Conservation (phyloP, 2,329 filamentous ascomycete genomes). For the Mollisiaceae sp. region DNA sequence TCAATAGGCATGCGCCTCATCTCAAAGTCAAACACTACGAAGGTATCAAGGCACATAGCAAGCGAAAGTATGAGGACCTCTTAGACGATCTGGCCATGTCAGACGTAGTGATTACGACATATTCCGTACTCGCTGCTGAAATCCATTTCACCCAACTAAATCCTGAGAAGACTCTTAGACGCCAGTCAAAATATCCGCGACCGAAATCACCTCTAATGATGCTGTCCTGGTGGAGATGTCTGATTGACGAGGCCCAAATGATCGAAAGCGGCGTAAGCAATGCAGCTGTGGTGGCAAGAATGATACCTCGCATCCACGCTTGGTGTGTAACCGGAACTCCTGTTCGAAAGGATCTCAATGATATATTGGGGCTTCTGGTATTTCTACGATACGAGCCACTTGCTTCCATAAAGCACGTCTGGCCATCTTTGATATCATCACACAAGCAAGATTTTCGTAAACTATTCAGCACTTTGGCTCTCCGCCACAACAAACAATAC, state of each 20-base stretch:
- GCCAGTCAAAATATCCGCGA: conserved; percentile 67
- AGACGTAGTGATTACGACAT: conserved; percentile 69
- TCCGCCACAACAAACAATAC: conserved; percentile 85
- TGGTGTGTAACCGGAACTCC: conserved; percentile 96
- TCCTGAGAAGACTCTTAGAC: conserved; percentile 70
- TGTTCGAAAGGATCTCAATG: conserved; percentile 76
- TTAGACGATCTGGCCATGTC: conserved; percentile 53
- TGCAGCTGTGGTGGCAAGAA: conserved; percentile 78
- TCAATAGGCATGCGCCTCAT: conserved; percentile 61
- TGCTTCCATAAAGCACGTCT: conserved; percentile 65
- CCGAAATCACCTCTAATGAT: conserved; percentile 77
- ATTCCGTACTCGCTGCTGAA: conserved; percentile 76
- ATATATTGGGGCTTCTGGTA: conserved; percentile 79
- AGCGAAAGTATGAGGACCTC: conserved; percentile 42
- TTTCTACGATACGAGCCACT: conserved; percentile 84
- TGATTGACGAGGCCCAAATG: conserved; percentile 85
- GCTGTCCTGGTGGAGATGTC: conserved; percentile 84
- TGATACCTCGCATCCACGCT: conserved; percentile 82
- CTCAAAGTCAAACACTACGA: conserved; percentile 62
- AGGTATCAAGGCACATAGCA: conserved; percentile 48
- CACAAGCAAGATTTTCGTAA: conserved; percentile 69
- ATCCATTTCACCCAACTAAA: conserved; percentile 75
- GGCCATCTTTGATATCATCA: conserved; percentile 67
- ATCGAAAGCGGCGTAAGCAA: conserved; percentile 87
- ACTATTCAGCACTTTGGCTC: conserved; percentile 73